phyloP scores from a whole-genome alignment of 352 stramenopile genomes.

The Globisporangium canariense region DNA sequence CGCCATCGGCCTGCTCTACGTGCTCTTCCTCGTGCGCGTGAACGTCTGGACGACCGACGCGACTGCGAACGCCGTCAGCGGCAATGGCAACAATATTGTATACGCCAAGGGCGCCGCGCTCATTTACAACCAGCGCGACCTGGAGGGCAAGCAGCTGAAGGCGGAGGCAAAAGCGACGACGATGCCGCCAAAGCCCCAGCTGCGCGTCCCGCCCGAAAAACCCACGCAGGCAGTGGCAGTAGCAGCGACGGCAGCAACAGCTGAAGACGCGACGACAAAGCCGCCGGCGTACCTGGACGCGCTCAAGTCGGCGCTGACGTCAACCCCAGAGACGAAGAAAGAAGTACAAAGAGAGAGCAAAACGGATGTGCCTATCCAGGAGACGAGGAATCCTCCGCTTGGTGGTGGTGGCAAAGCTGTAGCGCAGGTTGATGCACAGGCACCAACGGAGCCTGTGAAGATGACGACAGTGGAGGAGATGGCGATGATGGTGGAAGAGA shows the following conservation, averaged over 20 bases:
- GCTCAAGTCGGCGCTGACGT: slow-evolving; percentile 12
- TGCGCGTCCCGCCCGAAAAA: slow-evolving; percentile 9
- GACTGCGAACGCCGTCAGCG: slow-evolving; percentile 9
- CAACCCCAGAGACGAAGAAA: background rate
- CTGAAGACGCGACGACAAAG: background rate
- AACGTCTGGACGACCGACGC: slow-evolving; percentile 11
- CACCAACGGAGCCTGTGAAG: slow-evolving; percentile 2
- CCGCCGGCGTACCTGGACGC: slow-evolving; percentile 7
- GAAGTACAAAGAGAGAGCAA: background rate
- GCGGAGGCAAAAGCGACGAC: background rate
- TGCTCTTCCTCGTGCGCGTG: slow-evolving; percentile 22
- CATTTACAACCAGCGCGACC: slow-evolving; percentile 12
- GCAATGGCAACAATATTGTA: slow-evolving; percentile 2
- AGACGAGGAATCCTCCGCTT: background rate
- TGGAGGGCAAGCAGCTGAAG: slow-evolving; percentile 1
- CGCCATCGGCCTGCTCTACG: slow-evolving; percentile 19
- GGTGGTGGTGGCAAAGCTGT: background rate
- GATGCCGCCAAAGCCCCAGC: slow-evolving; percentile 4
- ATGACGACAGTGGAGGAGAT: slow-evolving; percentile 2
- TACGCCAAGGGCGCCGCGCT: slow-evolving; percentile 10
- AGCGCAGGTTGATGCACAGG: background rate
- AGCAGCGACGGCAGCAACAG: background rate
- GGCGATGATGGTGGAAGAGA: slow-evolving; percentile 14
- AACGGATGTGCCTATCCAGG: background rate
- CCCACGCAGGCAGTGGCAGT: background rate